Conservation (phyloP, 805 yeast genomes). For the Saccharomyces paradoxus region DNA sequence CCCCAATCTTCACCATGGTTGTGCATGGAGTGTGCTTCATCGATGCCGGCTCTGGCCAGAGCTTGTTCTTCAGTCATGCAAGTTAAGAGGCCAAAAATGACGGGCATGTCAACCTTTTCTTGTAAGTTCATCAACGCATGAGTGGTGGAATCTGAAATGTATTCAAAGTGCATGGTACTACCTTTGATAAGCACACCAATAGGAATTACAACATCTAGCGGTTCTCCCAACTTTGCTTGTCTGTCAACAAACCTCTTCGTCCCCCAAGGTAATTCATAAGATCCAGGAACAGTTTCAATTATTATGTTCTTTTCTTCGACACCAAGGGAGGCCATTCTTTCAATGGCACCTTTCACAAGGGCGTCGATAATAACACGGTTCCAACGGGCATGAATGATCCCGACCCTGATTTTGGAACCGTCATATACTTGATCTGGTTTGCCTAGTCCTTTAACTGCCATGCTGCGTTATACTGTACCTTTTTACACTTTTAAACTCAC, state of each 20-base stretch:
- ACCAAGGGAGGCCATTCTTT: slow-evolving; percentile 51
- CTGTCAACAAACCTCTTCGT: slow-evolving; percentile 45
- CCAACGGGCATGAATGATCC: slow-evolving; percentile 96
- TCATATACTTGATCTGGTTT: slow-evolving; percentile 58
- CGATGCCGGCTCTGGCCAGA: slow-evolving; percentile 82
- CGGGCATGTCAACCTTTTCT: slow-evolving; percentile 60
- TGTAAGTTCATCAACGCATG: slow-evolving; percentile 79
- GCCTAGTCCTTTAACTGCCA: slow-evolving; percentile 82
- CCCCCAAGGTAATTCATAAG: slow-evolving; percentile 88
- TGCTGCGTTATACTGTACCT: slow-evolving; percentile 13
- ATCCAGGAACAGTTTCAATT: slow-evolving; percentile 87
- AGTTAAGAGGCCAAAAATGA: slow-evolving; percentile 88
- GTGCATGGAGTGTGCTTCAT: slow-evolving; percentile 55
- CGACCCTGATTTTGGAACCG: slow-evolving; percentile 63
- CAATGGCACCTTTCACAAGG: slow-evolving; percentile 68
- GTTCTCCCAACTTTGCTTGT: slow-evolving; percentile 35
- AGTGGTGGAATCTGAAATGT: slow-evolving; percentile 85
- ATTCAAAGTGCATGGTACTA: slow-evolving; percentile 95
- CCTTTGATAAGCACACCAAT: slow-evolving; percentile 95
- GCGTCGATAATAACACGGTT: slow-evolving; percentile 68
- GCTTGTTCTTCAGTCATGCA: slow-evolving; percentile 95
- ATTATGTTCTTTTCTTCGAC: slow-evolving; percentile 71
- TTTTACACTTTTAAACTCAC: background rate
- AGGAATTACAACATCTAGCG: slow-evolving; percentile 81
- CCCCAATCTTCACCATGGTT: slow-evolving; percentile 99